Evolutionary conservation across 2,329 filamentous ascomycete genomes (phyloP), one percentile per base, ranked within the genome.

Genomic region (Gliomastix tumulicola): DNA sequence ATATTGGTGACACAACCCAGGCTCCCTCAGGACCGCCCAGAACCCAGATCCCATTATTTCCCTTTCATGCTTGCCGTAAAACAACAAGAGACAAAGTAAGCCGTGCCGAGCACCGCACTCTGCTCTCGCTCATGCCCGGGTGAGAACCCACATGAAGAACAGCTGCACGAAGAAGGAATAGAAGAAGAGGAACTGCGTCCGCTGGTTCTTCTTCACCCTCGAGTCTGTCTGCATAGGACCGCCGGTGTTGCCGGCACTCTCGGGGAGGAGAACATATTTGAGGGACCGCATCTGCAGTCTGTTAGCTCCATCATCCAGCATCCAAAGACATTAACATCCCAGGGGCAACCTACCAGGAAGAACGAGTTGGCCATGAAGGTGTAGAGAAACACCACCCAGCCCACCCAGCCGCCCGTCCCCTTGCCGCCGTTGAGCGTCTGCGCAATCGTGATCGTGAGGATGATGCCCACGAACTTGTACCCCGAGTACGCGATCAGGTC

Each of bases 381-480:
- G 61, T 98, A 98, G 22, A 82, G 60, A 56, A 98, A 98, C 38
- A 95, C 74, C 8, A 74, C 65, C 89, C 90, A 97, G 49, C 88
- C 86, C 36, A 88, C 69, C 86, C 85, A 94, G 37, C 88, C 84
- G 34, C 89, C 84, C 3, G 88, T 92, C 17, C 90, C 85, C 51
- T 81, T 78, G 31, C 88, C 84, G 11, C 80, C 79, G 39, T 83
- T 94, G 45, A 86, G 63, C 13, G 88, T 71, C 59, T 94, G 86
- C 13, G 86, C 82, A 15, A 90, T 65, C 11, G 84, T 74, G 43
- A 97, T 79, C 0, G 89, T 96, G 34, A 86, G 74, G 42, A 98
- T 98, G 48, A 96, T 88, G 21, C 90, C 92, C 20, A 98, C 90
- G 54, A 98, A 98, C 62, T 98, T 98, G 68, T 98, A 98, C 16